phyloP scores from a whole-genome alignment of 163 green algal genomes.

The Chloromonas sp. region DNA sequence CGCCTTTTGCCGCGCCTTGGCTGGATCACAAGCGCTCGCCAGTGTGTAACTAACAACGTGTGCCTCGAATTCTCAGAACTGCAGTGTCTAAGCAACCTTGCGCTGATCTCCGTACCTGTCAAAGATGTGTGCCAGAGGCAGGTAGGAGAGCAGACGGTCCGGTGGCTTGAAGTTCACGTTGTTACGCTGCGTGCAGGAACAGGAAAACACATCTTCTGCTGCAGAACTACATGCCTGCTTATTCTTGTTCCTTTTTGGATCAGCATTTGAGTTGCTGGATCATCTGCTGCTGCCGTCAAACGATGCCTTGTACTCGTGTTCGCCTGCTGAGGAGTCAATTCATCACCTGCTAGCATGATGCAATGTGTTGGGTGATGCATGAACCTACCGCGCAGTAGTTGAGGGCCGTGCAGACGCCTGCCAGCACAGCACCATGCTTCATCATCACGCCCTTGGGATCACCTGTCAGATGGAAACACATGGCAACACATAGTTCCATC shows the following conservation, averaged over 20 bases:
- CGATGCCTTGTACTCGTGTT: too few relatives aligned
- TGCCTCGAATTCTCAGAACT: not conserved
- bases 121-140: slow-evolving; percentile 75
- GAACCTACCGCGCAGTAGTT: slow-evolving; percentile 21
- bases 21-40: too few relatives aligned
- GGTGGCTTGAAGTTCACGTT: slow-evolving; percentile 19
- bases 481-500: too few relatives aligned
- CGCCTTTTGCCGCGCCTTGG: too few relatives aligned
- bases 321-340: not conserved
- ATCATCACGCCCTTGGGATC: slow-evolving; percentile 76
- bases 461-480: slow-evolving; percentile 12
- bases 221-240: too few relatives aligned
- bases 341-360: not conserved
- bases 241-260: too few relatives aligned
- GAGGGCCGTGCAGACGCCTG: slow-evolving; percentile 27
- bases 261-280: too few relatives aligned
- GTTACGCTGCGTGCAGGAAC: slow-evolving; percentile 5
- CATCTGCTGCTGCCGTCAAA: too few relatives aligned
- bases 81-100: not conserved
- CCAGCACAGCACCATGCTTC: slow-evolving; percentile 61
- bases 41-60: not conserved
- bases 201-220: too few relatives aligned
- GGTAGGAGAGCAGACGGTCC: slow-evolving; percentile 60
- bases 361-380: too few relatives aligned
- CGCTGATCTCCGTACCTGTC: slow-evolving; percentile 32